Percentiles rank a stretch among this genome's conserved stretches.
Conservation (phyloP, 2,329 filamentous ascomycete genomes). For the Arthrobotrys entomopaga region DNA sequence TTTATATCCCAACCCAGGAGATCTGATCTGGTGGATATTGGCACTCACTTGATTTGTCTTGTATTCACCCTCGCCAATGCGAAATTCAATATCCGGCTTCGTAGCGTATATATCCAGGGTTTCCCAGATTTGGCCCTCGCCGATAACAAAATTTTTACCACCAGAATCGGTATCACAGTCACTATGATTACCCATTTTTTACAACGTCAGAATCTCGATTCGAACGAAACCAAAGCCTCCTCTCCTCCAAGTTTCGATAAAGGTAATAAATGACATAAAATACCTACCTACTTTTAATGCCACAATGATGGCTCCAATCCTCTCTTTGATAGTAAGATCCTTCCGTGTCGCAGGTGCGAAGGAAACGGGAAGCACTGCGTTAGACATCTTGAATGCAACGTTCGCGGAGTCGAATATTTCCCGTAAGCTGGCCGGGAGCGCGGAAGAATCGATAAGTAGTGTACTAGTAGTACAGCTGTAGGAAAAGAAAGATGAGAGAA, state of each 20-base stretch:
- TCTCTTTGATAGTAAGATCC: slow-evolving; percentile 24
- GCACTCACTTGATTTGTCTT: slow-evolving; percentile 42
- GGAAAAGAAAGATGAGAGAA: neutral
- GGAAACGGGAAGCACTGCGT: slow-evolving; percentile 34
- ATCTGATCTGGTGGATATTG: no score
- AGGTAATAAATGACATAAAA: neutral
- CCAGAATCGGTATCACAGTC: slow-evolving; percentile 22
- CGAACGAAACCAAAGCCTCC: no score
- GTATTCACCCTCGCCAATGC: slow-evolving; percentile 29
- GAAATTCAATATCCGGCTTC: slow-evolving; percentile 34
- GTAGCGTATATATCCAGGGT: slow-evolving; percentile 40
- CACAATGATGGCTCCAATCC: slow-evolving; percentile 21
- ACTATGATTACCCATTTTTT: slow-evolving; percentile 5
- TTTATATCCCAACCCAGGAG: neutral
- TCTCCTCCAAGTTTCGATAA: no score
- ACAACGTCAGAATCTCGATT: no score
- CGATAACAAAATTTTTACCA: slow-evolving; percentile 13
- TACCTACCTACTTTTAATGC: slow-evolving; percentile 37
- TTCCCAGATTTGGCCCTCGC: slow-evolving; percentile 35
- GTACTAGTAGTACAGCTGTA: neutral
- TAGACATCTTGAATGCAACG: slow-evolving; percentile 13
- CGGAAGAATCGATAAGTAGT: neutral
- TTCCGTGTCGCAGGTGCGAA: slow-evolving; percentile 32
- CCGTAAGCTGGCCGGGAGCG: no score
- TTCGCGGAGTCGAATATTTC: neutral